Percentiles rank a stretch among this genome's conserved stretches.
Evolutionary conservation across 257 asterid species (phyloP).

Genomic region (Gardenia jasminoides): DNA sequence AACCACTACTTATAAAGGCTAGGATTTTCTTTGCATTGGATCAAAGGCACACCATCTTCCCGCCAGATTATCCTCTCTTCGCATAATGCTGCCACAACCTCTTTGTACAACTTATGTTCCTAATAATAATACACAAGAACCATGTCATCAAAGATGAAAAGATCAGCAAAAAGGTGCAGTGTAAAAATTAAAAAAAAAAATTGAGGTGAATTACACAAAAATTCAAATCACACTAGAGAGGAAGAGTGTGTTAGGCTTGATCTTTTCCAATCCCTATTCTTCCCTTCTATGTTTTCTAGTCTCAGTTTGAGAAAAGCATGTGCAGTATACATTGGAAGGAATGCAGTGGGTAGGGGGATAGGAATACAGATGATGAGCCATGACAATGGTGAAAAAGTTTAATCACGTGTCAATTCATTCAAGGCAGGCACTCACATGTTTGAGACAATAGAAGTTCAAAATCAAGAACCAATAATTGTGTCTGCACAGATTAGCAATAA

Average conservation of each 20-base stretch:
- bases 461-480: background rate
- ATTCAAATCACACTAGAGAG: background rate
- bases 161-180: background rate
- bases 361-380: background rate
- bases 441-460: background rate
- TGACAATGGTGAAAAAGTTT: background rate
- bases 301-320: background rate
- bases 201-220: background rate
- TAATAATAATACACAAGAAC: slow-evolving; percentile 10
- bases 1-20: slow-evolving; percentile 26
- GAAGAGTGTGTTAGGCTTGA: background rate
- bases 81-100: slow-evolving; percentile 64
- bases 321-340: background rate
- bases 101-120: slow-evolving; percentile 72
- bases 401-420: background rate
- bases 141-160: background rate
- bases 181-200: background rate
- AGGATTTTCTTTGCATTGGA: slow-evolving; percentile 57
- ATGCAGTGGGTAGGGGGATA: background rate
- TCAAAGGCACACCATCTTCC: slow-evolving; percentile 77
- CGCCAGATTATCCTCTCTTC: slow-evolving; percentile 71
- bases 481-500: background rate
- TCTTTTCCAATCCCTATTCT: background rate
- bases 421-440: too few species aligned
- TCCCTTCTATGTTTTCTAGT: background rate